phyloP scores from a whole-genome alignment of 805 yeast genomes.

The Candida multigemmis region DNA sequence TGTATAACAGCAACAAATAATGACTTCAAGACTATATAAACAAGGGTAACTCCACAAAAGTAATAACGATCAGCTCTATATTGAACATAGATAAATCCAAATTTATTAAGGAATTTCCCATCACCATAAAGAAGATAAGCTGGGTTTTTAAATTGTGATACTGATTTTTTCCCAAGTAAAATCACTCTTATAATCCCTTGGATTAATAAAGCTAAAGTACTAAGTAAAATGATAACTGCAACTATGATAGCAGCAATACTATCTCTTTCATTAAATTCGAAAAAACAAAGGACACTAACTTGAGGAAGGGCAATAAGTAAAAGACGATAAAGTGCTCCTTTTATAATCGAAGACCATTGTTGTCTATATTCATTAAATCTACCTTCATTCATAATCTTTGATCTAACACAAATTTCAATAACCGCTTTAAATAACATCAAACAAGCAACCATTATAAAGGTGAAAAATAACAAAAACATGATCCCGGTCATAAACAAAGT shows the following conservation, averaged over 20 bases:
- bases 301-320: slow-evolving; percentile 84
- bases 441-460: slow-evolving; percentile 47
- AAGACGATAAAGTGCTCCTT: slow-evolving; percentile 82
- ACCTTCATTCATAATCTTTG: slow-evolving; percentile 49
- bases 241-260: slow-evolving; percentile 76
- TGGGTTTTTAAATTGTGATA: slow-evolving; percentile 72
- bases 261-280: slow-evolving; percentile 83
- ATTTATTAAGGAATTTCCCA: slow-evolving; percentile 66
- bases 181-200: slow-evolving; percentile 74
- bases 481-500: slow-evolving; percentile 80
- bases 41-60: slow-evolving; percentile 61
- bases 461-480: slow-evolving; percentile 73
- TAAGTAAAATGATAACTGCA: slow-evolving; percentile 61
- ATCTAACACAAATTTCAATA: slow-evolving; percentile 52
- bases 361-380: slow-evolving; percentile 70
- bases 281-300: slow-evolving; percentile 66
- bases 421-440: slow-evolving; percentile 59
- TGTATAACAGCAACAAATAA: slow-evolving; percentile 85
- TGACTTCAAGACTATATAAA: slow-evolving; percentile 64
- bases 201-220: slow-evolving; percentile 48
- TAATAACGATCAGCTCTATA: slow-evolving; percentile 81
- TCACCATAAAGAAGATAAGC: slow-evolving; percentile 89
- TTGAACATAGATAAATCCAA: slow-evolving; percentile 89
- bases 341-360: slow-evolving; percentile 77
- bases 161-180: slow-evolving; percentile 64